Base-by-base conservation (phyloP, 495 filamentous ascomycete genomes). In the Trichoderma reesei region DNA sequence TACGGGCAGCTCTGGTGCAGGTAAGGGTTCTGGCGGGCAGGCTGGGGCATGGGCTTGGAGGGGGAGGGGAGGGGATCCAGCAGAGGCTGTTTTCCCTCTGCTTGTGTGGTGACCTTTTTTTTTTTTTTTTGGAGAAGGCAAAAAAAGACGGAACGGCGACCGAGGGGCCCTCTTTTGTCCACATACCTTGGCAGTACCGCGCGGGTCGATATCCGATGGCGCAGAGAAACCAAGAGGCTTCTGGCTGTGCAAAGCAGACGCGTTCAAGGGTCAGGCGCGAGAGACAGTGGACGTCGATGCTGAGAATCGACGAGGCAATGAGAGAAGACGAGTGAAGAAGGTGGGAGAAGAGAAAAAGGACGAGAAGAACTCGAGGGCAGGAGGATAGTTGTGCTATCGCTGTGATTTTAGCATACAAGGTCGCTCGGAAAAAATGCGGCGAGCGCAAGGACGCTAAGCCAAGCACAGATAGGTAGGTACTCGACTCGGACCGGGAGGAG, bases 151-250 rank as follows among this genome's bases (percentile, higher is more conserved):
- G 51, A 56, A 33, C 20, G 20, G 51, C 51, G 8, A 56, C n/a
- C n/a, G 51, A 56, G 51, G 51, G 51, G 51, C 51, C 51, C 51
- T 56, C 51, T 56, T 56, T 56, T 56, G 51, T 56, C 8, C 31
- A 56, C 51, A 33, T 31, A 56, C 51, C 51, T 34, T 56, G 26
- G 51, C 51, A 10, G 10, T 56, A 14, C 31, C 51, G 31, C 51
- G 51, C n/a, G n/a, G 51, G 20, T 56, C 8, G 26, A 48, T 26
- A 56, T 36, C 9, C 51, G 26, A 31, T 31, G 10, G 51, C 51
- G 10, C 37, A 39, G 10, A 39, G 37, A 39, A 4, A 10, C 5
- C 37, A 10, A 39, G 5, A n/a, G 37, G 37, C 10, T 39, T 39
- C 10, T 39, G 37, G 37, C 37, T 39, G 5, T 39, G 37, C 37